phyloP scores from a whole-genome alignment of 208 protist genomes.

The Crithidia sp. region DNA sequence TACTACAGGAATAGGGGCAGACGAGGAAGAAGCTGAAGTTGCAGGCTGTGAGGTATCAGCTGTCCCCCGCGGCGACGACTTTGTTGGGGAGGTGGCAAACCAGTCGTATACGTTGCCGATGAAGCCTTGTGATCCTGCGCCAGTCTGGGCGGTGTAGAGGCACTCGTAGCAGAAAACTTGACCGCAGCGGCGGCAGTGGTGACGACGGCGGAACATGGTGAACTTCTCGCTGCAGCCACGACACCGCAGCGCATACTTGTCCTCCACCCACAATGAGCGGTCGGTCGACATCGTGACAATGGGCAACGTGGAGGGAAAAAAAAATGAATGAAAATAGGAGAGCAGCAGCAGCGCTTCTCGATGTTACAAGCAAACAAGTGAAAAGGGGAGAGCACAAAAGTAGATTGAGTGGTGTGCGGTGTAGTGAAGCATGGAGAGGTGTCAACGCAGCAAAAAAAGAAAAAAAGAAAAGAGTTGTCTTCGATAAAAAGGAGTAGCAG shows the following conservation, averaged over 20 bases:
- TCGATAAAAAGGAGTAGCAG: background rate
- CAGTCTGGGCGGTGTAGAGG: conserved; percentile 33
- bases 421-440: too few relatives aligned
- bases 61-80: background rate
- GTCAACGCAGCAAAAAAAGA: too few relatives aligned
- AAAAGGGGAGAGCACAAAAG: background rate
- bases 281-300: conserved; percentile 29
- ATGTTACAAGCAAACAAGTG: background rate
- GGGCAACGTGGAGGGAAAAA: background rate
- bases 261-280: conserved; percentile 79
- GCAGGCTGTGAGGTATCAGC: background rate
- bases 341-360: too few relatives aligned
- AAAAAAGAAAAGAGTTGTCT: conserved; percentile 5
- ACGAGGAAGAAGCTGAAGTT: background rate
- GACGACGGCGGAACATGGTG: conserved; percentile 61
- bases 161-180: conserved; percentile 84
- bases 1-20: background rate
- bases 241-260: conserved; percentile 73
- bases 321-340: too few relatives aligned
- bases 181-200: conserved; percentile 85
- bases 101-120: conserved; percentile 26
- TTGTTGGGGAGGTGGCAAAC: conserved; percentile 16
- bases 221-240: conserved; percentile 64
- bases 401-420: background rate
- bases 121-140: conserved; percentile 17